A percentile compares a stretch with the other conserved stretches of the same genome.
phyloP scores from a whole-genome alignment of 1,139 yeast species.

The Taphrina deformans region DNA sequence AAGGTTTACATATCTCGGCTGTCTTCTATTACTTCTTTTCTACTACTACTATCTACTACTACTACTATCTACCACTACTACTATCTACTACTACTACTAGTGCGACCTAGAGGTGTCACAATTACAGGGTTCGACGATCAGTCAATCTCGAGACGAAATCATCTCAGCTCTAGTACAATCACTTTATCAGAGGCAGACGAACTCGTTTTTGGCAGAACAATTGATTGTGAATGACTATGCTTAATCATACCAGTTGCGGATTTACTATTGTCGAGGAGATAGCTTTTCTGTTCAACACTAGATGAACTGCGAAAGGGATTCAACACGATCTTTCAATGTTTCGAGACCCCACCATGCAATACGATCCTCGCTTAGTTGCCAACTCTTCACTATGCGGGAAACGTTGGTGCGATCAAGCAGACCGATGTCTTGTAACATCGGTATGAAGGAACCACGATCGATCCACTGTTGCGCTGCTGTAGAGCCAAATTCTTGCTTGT shows the following conservation, averaged over 20 bases:
- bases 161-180: too few relatives aligned
- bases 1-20: too few relatives aligned
- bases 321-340: neutral
- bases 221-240: neutral
- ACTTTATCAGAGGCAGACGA: neutral
- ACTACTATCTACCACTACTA: too few relatives aligned
- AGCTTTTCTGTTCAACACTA: neutral
- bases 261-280: neutral
- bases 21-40: too few relatives aligned
- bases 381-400: neutral
- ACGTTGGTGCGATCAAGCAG: constrained; percentile 13
- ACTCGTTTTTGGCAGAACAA: neutral
- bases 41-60: too few relatives aligned
- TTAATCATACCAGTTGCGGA: neutral
- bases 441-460: constrained; percentile 2
- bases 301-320: neutral
- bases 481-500: constrained; percentile 1
- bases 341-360: constrained; percentile 5
- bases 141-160: too few relatives aligned
- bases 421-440: constrained; percentile 14
- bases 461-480: constrained; percentile 14
- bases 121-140: too few relatives aligned
- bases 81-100: too few relatives aligned
- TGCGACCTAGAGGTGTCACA: too few relatives aligned
- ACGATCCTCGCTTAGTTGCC: neutral